Percentiles rank a stretch among this genome's conserved stretches.
Evolutionary conservation across 176 grass and related monocot species (phyloP).

Genomic region (Triticum turgidum): DNA sequence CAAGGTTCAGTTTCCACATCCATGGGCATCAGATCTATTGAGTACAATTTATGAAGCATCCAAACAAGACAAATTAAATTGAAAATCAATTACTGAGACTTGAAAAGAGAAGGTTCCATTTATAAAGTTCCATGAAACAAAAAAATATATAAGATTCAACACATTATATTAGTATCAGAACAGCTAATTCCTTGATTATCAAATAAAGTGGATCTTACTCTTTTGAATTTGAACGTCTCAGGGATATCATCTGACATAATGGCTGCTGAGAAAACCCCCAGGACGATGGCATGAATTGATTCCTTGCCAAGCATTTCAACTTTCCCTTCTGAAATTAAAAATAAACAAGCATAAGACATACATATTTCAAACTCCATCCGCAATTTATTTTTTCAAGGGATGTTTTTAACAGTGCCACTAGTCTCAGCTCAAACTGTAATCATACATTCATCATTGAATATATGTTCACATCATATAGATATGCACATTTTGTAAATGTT

Average conservation of each 20-base stretch:
- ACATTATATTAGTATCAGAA: not conserved
- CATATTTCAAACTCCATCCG: not conserved
- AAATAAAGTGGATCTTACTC: conserved; percentile 41
- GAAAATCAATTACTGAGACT: conserved; percentile 6
- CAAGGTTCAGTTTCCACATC: not conserved
- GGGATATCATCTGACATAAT: conserved; percentile 75
- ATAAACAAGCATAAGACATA: conserved; percentile 31
- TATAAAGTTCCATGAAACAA: not conserved
- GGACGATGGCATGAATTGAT: conserved; percentile 82
- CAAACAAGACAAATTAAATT: not conserved
- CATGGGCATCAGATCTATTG: conserved; percentile 14
- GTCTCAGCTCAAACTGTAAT: not conserved
- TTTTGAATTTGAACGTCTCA: conserved; percentile 76
- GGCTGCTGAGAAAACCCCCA: conserved; percentile 80
- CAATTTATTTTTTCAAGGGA: not conserved
- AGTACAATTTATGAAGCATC: not conserved
- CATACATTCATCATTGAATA: not conserved
- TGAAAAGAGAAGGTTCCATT: not conserved
- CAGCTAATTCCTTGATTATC: not conserved
- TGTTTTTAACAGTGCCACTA: not conserved
- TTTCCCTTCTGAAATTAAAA: conserved; percentile 73
- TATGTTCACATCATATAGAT: no score
- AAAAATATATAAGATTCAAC: not conserved
- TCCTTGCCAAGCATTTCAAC: conserved; percentile 76
- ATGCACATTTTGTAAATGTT: no score